phyloP scores from a whole-genome alignment of 1,284 basidiomycete genomes.

The Lignosus rhinocerotis region DNA sequence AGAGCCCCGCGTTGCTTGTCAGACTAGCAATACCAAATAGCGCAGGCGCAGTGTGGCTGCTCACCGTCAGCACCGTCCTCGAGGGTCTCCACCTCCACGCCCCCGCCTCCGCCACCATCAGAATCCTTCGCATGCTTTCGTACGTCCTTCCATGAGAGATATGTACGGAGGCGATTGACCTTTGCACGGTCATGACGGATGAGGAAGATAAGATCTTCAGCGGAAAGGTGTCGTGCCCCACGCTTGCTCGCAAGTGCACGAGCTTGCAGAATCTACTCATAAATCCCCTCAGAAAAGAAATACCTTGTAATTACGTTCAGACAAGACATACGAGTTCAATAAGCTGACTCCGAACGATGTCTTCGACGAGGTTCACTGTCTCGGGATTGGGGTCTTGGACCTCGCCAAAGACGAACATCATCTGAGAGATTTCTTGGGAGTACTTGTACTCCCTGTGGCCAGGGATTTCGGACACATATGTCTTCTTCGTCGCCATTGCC shows the following conservation, averaged over 20 bases:
- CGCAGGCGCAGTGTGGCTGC: not conserved
- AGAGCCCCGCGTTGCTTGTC: not conserved
- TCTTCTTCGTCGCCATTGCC: slow-evolving; percentile 25
- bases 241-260: slow-evolving; percentile 81
- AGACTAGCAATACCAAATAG: not conserved
- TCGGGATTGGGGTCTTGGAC: slow-evolving; percentile 88
- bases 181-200: slow-evolving; percentile 95
- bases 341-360: slow-evolving; percentile 92
- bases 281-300: not conserved
- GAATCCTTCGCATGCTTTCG: slow-evolving; percentile 93
- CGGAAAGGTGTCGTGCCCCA: slow-evolving; percentile 82
- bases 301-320: not conserved
- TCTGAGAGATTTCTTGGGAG: slow-evolving; percentile 81
- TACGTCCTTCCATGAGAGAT: slow-evolving; percentile 98
- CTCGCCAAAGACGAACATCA: slow-evolving; percentile 98
- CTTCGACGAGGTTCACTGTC: slow-evolving; percentile 91
- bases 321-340: slow-evolving; percentile 78
- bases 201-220: slow-evolving; percentile 96
- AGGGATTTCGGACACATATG: slow-evolving; percentile 17
- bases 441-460: slow-evolving; percentile 63
- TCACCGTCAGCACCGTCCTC: slow-evolving; percentile 78
- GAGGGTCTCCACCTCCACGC: slow-evolving; percentile 76
- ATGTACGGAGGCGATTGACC: slow-evolving; percentile 90
- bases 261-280: slow-evolving; percentile 83
- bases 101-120: slow-evolving; percentile 75